Evolutionary conservation across 2,329 filamentous ascomycete species (phyloP), one percentile per base, ranked within the genome.

Genomic region (Penicillium griseofulvum): DNA sequence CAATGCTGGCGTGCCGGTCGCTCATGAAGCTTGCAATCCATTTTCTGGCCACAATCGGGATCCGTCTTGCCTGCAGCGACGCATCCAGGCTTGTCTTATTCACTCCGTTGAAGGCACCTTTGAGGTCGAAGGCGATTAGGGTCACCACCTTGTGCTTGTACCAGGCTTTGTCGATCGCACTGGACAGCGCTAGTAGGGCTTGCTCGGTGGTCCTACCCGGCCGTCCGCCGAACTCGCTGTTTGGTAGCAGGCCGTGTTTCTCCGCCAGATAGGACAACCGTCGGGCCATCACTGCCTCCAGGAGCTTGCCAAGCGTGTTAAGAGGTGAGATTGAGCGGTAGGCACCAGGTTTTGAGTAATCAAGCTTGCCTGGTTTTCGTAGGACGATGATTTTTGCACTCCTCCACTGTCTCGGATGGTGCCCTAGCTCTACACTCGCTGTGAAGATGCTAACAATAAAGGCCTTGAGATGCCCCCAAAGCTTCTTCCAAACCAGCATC

Each of bases 161-260:
- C 38, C 26, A 49, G 3, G 47, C 47, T 16, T 26, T 22, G 26
- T 49, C 36, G 14, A 68, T 60, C 8, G 54, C 46, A n/a, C 62
- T 62, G 7, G 49, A 41, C 5, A 68, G 59, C 4, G 65, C 44
- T 2, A 67, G 42, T 1, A 68, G 55, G 8, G 63, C 65, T 56
- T 68, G 54, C 29, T 69, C 61, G 1, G 44, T 60, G 5, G 54
- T 59, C 1, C 33, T 29, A 6, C 59, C 62, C 38, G 57, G 59
- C 29, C 65, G 46, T 22, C 53, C 62, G n/a, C 62, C 49, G 45
- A 67, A 68, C 12, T 68, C 39, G 6, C 42, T 68, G 16, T 63
- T 47, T 14, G 59, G 62, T 2, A 69, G 59, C 0, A 69, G 58
- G 6, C 49, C 37, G 24, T 62, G 49, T 33, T 52, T 62, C 49